phyloP scores from a whole-genome alignment of 2,329 filamentous ascomycete species.

The Acrodontium crateriforme region DNA sequence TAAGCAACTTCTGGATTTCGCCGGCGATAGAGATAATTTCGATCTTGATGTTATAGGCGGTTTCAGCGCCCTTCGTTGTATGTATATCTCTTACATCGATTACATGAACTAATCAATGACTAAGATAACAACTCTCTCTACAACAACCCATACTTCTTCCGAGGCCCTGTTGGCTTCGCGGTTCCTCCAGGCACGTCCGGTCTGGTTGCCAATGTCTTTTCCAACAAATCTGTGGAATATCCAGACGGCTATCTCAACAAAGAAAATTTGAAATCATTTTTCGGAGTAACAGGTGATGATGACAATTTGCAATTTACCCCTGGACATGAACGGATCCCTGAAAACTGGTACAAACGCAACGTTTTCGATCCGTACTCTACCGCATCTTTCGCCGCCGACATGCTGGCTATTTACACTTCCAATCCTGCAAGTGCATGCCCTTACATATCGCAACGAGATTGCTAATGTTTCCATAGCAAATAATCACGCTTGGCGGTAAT shows the following conservation, averaged over 20 bases:
- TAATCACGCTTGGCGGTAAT: conserved; percentile 19
- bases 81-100: too few species aligned
- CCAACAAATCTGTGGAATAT: conserved; percentile 14
- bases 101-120: too few species aligned
- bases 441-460: too few species aligned
- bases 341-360: conserved; percentile 16
- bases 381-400: conserved; percentile 6
- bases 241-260: conserved; percentile 11
- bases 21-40: conserved; percentile 8
- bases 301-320: conserved; percentile 10
- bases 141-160: conserved; percentile 21
- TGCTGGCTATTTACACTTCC: conserved; percentile 2
- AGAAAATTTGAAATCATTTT: conserved; percentile 12
- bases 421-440: neutral
- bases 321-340: conserved; percentile 17
- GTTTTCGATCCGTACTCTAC: conserved; percentile 7
- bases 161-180: conserved; percentile 13
- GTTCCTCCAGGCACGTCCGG: conserved; percentile 15
- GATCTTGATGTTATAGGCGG: conserved; percentile 10
- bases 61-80: conserved; percentile 4
- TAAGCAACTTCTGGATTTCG: conserved; percentile 8
- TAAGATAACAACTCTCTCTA: conserved; percentile 13
- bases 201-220: conserved; percentile 18
- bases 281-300: conserved; percentile 12
- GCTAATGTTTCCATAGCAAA: too few species aligned